A percentile compares a stretch with the other conserved stretches of the same genome.
Conservation (phyloP, 2,329 filamentous ascomycete species). For the Fonsecaea erecta region DNA sequence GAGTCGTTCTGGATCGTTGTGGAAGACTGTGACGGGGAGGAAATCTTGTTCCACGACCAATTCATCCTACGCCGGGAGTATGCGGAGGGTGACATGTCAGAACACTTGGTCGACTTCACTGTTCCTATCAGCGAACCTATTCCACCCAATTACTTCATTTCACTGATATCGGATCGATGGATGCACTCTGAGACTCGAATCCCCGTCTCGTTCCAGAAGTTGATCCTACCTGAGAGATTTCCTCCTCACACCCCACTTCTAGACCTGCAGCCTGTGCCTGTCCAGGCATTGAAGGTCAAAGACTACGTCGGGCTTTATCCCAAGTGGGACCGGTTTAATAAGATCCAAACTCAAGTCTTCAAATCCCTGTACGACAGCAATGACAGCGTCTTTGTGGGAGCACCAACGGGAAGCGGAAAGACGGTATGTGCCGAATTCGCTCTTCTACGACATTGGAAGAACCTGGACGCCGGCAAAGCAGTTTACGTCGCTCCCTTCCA, state of each 20-base stretch:
- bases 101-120: constrained; percentile 94
- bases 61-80: constrained; percentile 92
- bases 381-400: constrained; percentile 90
- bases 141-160: constrained; percentile 98
- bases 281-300: constrained; percentile 82
- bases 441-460: constrained; percentile 83
- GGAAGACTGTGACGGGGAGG: constrained; percentile 96
- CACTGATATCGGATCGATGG: constrained; percentile 92
- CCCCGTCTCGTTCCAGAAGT: constrained; percentile 90
- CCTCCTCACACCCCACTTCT: constrained; percentile 90
- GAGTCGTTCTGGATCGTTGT: constrained; percentile 98
- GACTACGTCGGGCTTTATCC: constrained; percentile 83
- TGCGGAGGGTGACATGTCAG: constrained; percentile 80
- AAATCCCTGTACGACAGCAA: constrained; percentile 89
- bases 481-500: constrained; percentile 96
- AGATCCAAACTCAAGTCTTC: constrained; percentile 96
- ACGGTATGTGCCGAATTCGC: constrained; percentile 96
- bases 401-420: constrained; percentile 94
- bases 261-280: constrained; percentile 87
- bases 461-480: constrained; percentile 72
- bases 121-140: constrained; percentile 96
- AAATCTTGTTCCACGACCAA: constrained; percentile 91
- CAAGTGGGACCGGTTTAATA: constrained; percentile 88
- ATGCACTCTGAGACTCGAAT: constrained; percentile 97
- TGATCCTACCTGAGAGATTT: constrained; percentile 93